Conservation (phyloP, 2,329 filamentous ascomycete species). For the Rutstroemia sp. region DNA sequence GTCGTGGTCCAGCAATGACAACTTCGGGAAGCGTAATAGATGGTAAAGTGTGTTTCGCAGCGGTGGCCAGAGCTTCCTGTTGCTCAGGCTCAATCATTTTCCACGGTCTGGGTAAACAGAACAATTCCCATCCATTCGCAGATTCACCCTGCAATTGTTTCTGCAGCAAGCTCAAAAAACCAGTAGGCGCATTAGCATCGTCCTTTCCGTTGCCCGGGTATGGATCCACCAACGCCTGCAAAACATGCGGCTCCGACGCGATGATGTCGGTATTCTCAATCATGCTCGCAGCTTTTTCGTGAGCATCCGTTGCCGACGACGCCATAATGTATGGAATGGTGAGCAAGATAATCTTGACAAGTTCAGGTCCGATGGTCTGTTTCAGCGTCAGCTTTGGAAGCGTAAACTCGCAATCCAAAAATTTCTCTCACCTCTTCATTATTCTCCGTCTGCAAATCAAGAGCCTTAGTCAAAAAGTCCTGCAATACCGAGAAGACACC, state of each 20-base stretch:
- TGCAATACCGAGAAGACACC: slow-evolving; percentile 80
- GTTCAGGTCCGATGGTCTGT: slow-evolving; percentile 67
- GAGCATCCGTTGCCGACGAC: slow-evolving; percentile 60
- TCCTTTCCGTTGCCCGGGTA: slow-evolving; percentile 61
- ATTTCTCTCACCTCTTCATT: slow-evolving; percentile 70
- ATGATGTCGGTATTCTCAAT: slow-evolving; percentile 95
- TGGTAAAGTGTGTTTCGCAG: slow-evolving; percentile 72
- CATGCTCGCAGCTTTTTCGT: slow-evolving; percentile 67
- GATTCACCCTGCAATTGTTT: slow-evolving; percentile 77
- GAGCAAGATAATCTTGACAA: slow-evolving; percentile 93
- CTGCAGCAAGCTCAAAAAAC: slow-evolving; percentile 74
- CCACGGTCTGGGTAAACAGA: slow-evolving; percentile 61
- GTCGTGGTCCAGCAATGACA: slow-evolving; percentile 64
- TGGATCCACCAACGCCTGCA: slow-evolving; percentile 81
- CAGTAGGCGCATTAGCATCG: slow-evolving; percentile 57
- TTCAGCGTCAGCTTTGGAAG: slow-evolving; percentile 7
- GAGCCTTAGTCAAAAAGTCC: slow-evolving; percentile 85
- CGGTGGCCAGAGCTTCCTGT: slow-evolving; percentile 48
- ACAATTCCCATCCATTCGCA: slow-evolving; percentile 64
- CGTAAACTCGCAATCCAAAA: not conserved
- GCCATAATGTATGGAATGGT: slow-evolving; percentile 88
- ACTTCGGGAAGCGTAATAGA: slow-evolving; percentile 66
- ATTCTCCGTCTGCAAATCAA: slow-evolving; percentile 85
- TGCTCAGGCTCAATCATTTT: slow-evolving; percentile 56
- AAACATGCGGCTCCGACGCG: slow-evolving; percentile 75